Evolutionary conservation across 176 grass and related monocot genomes (phyloP).

Genomic region (Thalia dealbata): DNA sequence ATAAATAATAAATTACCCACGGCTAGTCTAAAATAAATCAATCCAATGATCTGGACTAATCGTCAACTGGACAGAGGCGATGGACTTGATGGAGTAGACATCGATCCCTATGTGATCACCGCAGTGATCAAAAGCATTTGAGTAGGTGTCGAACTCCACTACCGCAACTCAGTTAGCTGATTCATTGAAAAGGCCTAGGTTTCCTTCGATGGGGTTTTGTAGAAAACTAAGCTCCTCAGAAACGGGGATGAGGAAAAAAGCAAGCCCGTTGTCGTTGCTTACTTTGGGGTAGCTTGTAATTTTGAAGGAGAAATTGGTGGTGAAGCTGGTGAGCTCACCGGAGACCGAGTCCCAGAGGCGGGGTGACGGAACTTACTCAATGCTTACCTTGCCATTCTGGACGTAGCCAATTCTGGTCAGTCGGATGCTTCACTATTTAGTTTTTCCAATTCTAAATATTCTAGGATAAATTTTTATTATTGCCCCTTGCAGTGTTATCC

Average conservation of each 20-base stretch:
- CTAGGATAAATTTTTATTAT: too few relatives aligned
- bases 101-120: not conserved
- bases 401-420: too few relatives aligned
- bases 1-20: too few relatives aligned
- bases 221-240: too few relatives aligned
- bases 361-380: too few relatives aligned
- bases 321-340: conserved; percentile 14
- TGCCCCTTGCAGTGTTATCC: too few relatives aligned
- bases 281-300: not conserved
- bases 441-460: too few relatives aligned
- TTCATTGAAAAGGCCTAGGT: conserved; percentile 20
- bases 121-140: conserved; percentile 25
- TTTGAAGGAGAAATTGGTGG: conserved; percentile 14
- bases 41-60: too few relatives aligned
- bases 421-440: too few relatives aligned
- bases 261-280: conserved; percentile 14
- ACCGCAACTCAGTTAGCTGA: conserved; percentile 21
- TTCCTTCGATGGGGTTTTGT: not conserved
- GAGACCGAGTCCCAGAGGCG: conserved; percentile 8
- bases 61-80: too few relatives aligned
- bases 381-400: too few relatives aligned
- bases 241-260: conserved; percentile 15
- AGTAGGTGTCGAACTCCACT: conserved; percentile 46
- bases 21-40: not conserved
- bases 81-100: not conserved